A percentile compares a stretch with the other conserved stretches of the same genome.
These are phyloP conservation scores for Platanthera zijinensis DNA, from an alignment of 106 monocot species.

Conservation along the genomic window DNA sequence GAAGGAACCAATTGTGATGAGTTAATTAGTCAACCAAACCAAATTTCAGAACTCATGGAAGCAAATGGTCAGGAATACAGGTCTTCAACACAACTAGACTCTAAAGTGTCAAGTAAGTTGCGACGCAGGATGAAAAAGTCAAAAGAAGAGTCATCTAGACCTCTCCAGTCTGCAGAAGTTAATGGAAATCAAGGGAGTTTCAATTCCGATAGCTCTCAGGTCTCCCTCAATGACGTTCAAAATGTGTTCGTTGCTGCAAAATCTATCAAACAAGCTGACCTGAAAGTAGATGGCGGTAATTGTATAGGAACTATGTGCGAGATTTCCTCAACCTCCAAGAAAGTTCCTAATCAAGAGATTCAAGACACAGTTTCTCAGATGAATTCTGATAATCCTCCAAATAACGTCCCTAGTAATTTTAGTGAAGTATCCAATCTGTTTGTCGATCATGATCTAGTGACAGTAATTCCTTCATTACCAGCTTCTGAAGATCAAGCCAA, in stretches of 20 bases:
- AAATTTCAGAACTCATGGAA: slow-evolving; percentile 1
- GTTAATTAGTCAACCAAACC: not conserved
- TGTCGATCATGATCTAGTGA: not conserved
- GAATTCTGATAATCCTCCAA: slow-evolving; percentile 3
- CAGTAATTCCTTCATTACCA: not conserved
- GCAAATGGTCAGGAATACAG: slow-evolving; percentile 1
- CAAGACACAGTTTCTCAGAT: not conserved
- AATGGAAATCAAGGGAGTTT: not conserved
- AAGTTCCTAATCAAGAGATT: not conserved
- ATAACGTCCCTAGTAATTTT: not conserved
- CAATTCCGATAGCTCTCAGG: not conserved
- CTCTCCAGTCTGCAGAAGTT: not conserved
- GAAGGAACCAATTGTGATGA: not conserved
- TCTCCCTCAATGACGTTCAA: not conserved
- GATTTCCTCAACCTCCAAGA: not conserved
- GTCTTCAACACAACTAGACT: not conserved
- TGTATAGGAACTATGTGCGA: not conserved
- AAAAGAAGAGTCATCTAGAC: not conserved
- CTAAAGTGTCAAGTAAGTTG: not conserved
- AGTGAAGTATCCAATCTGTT: not conserved
- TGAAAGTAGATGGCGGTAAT: not conserved
- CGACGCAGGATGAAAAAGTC: not conserved
- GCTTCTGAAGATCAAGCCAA: slow-evolving; percentile 5
- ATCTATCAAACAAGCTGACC: not conserved
- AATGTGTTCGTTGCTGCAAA: not conserved